phyloP scores from a whole-genome alignment of 2,329 filamentous ascomycete genomes.

The Cytospora chrysosperma region DNA sequence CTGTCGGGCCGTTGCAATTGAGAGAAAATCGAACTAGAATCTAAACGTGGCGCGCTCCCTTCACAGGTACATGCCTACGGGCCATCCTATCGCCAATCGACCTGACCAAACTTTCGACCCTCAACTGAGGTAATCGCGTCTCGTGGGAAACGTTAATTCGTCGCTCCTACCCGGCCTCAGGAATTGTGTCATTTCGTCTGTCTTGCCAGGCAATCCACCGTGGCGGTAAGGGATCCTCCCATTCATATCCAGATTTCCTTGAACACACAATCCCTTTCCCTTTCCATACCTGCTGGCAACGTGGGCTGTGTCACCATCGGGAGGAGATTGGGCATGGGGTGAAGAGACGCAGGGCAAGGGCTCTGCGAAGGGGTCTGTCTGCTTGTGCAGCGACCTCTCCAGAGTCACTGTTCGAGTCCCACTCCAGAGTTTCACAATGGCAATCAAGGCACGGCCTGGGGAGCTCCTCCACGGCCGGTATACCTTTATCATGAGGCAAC shows the following conservation, averaged over 20 bases:
- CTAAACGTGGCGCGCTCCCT: constrained; percentile 32
- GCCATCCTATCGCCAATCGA: constrained; percentile 33
- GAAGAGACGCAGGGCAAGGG: neutral
- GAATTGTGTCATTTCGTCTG: constrained; percentile 50
- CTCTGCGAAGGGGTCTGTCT: constrained; percentile 2
- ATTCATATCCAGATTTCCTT: constrained; percentile 8
- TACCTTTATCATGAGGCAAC: constrained; percentile 3
- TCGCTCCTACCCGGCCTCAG: constrained; percentile 55
- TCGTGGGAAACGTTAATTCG: constrained; percentile 65
- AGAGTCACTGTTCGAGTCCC: constrained; percentile 1
- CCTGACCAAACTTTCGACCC: constrained; percentile 33
- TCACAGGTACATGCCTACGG: constrained; percentile 45
- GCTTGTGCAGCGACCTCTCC: constrained; percentile 2
- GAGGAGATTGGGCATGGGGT: constrained; percentile 4
- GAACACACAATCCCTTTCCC: constrained; percentile 6
- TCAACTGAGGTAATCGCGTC: constrained; percentile 42
- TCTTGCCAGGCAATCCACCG: constrained; percentile 41
- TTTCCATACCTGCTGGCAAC: constrained; percentile 5
- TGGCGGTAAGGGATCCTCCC: constrained; percentile 51
- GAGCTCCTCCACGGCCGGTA: constrained; percentile 2
- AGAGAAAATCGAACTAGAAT: constrained; percentile 5
- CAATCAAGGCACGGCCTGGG: neutral
- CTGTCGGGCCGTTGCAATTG: neutral
- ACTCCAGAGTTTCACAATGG: neutral
- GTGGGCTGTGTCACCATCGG: constrained; percentile 3